These are phyloP conservation scores for Saccharomycopsis capsularis DNA, from an alignment of 805 yeast genomes.

Conservation along the genomic window DNA sequence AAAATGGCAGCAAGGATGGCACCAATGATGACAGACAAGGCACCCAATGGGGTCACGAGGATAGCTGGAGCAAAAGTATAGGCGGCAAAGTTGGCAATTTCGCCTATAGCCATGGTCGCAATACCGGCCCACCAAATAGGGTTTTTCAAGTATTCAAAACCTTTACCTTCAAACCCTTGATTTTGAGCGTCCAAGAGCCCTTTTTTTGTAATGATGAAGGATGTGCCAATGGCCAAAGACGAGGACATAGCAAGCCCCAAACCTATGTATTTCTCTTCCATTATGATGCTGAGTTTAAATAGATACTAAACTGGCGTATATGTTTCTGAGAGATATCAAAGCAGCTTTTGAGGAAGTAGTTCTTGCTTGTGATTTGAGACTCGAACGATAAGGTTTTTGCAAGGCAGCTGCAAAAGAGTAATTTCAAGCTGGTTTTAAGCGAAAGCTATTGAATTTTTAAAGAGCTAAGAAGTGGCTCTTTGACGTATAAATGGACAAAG, in stretches of 20 bases:
- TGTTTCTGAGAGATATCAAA: too few relatives aligned
- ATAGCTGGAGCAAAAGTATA: conserved; percentile 94
- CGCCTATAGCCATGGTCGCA: conserved; percentile 85
- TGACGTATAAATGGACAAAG: too few relatives aligned
- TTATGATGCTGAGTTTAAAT: too few relatives aligned
- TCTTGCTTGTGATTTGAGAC: too few relatives aligned
- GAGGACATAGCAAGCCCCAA: conserved; percentile 81
- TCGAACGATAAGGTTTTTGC: too few relatives aligned
- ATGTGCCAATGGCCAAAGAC: conserved; percentile 84
- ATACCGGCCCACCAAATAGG: conserved; percentile 96
- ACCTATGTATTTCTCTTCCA: conserved; percentile 86
- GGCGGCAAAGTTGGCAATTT: conserved; percentile 88
- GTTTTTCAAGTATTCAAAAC: conserved; percentile 69
- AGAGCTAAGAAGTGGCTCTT: too few relatives aligned
- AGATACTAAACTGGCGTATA: too few relatives aligned
- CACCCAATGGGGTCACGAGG: conserved; percentile 87
- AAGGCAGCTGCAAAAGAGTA: too few relatives aligned
- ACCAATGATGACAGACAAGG: conserved; percentile 83
- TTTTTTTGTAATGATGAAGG: conserved; percentile 82
- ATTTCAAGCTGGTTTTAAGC: too few relatives aligned
- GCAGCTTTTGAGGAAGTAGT: too few relatives aligned
- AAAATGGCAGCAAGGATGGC: conserved; percentile 84
- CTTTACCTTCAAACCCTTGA: conserved; percentile 62
- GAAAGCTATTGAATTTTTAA: too few relatives aligned
- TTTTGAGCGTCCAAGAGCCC: conserved; percentile 69